A percentile compares a stretch with the other conserved stretches of the same genome.
Evolutionary conservation across 2,329 filamentous ascomycete genomes (phyloP).

Genomic region (Phoma sp.): DNA sequence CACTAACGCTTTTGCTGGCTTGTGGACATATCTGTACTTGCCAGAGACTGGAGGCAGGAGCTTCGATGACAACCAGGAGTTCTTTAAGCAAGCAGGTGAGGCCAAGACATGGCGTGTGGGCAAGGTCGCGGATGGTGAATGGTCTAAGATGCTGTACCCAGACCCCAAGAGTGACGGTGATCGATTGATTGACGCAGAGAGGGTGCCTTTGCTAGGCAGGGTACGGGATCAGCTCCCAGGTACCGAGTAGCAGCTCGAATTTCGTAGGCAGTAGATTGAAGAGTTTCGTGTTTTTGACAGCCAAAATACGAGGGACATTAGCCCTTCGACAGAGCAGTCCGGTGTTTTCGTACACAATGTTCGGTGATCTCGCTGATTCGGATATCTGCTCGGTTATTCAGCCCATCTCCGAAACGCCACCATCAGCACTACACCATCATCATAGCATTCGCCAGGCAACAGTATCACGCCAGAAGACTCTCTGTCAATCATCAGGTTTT

Average conservation of each 20-base stretch:
- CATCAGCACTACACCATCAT: neutral
- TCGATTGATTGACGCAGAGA: constrained; percentile 49
- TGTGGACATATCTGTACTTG: constrained; percentile 59
- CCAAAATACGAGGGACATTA: neutral
- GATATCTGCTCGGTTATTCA: constrained; percentile 4
- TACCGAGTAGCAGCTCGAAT: constrained; percentile 22
- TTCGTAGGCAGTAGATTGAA: constrained; percentile 7
- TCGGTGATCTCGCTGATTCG: neutral
- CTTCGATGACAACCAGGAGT: constrained; percentile 66
- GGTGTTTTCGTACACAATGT: neutral
- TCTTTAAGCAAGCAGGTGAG: constrained; percentile 61
- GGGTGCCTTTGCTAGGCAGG: constrained; percentile 53
- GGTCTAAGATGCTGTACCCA: constrained; percentile 51
- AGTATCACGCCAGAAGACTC: neutral
- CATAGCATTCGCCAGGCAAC: constrained; percentile 2
- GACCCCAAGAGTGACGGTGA: constrained; percentile 43
- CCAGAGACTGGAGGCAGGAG: constrained; percentile 64
- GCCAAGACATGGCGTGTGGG: constrained; percentile 60
- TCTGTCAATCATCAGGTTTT: neutral
- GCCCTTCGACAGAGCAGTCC: neutral
- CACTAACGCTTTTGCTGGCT: constrained; percentile 61
- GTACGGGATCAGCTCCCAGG: constrained; percentile 52
- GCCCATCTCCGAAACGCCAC: constrained; percentile 9
- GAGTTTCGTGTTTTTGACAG: neutral
- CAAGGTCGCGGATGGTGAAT: constrained; percentile 61